phyloP scores from a whole-genome alignment of 2,329 filamentous ascomycete species.

The Coniochaeta ligniaria region DNA sequence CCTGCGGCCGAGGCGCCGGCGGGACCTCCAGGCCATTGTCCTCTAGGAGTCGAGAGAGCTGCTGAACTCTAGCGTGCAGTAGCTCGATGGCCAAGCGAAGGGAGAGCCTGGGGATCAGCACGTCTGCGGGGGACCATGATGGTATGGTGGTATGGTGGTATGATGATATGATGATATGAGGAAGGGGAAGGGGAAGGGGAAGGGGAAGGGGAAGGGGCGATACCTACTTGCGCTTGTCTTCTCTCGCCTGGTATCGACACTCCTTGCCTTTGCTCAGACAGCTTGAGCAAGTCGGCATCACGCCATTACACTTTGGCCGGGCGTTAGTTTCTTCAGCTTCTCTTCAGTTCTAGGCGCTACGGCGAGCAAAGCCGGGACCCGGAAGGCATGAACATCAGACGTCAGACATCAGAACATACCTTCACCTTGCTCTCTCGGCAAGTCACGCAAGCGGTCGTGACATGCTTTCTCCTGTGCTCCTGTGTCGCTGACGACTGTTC shows the following conservation, averaged over 20 bases:
- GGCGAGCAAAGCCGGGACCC: too few relatives aligned
- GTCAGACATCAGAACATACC: too few relatives aligned
- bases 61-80: constrained; percentile 3
- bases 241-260: constrained; percentile 16
- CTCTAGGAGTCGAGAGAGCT: not conserved
- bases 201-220: not conserved
- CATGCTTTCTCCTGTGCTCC: constrained; percentile 8
- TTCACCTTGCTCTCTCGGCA: constrained; percentile 32
- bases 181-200: not conserved
- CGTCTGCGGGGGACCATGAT: too few relatives aligned
- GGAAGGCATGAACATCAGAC: too few relatives aligned
- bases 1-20: not conserved
- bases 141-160: too few relatives aligned
- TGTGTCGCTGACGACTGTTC: not conserved
- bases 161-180: too few relatives aligned
- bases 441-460: constrained; percentile 16
- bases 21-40: not conserved
- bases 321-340: too few relatives aligned
- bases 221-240: constrained; percentile 22
- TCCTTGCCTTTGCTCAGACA: constrained; percentile 16
- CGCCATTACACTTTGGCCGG: constrained; percentile 9
- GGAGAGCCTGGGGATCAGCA: constrained; percentile 11
- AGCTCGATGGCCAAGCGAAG: constrained; percentile 18
- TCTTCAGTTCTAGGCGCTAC: too few relatives aligned
- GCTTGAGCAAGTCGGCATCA: constrained; percentile 11